phyloP scores from a whole-genome alignment of 345 rosid species.

The Punica granatum region DNA sequence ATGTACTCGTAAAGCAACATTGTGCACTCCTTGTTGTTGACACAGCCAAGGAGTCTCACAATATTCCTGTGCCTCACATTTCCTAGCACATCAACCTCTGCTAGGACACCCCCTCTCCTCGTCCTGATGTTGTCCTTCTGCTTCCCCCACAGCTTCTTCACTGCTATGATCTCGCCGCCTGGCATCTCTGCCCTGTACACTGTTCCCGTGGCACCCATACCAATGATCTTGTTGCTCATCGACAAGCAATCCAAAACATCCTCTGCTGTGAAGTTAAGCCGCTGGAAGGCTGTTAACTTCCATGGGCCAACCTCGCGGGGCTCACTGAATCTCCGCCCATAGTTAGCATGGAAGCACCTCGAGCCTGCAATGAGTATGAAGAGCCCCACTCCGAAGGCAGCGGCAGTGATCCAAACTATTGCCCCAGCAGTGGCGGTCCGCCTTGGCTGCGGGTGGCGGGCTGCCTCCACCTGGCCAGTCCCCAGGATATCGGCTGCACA shows the following conservation, averaged over 20 bases:
- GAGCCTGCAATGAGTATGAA: conserved; percentile 79
- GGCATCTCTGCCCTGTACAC: conserved; percentile 95
- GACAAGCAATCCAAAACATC: conserved; percentile 73
- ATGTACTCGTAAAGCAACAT: conserved; percentile 90
- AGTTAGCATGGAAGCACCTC: conserved; percentile 59
- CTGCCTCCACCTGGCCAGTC: conserved; percentile 29
- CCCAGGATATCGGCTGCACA: conserved; percentile 36
- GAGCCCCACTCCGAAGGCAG: conserved; percentile 67
- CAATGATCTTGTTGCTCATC: conserved; percentile 65
- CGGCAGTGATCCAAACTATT: conserved; percentile 79
- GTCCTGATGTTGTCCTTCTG: conserved; percentile 64
- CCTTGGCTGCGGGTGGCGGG: conserved; percentile 36
- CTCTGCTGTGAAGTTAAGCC: conserved; percentile 84
- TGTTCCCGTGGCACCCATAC: conserved; percentile 91
- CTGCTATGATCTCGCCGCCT: conserved; percentile 90
- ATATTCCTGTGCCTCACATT: conserved; percentile 88
- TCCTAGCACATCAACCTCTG: conserved; percentile 88
- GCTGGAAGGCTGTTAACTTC: conserved; percentile 86
- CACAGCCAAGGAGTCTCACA: conserved; percentile 83
- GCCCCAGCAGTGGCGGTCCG: conserved; percentile 56
- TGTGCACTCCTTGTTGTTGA: conserved; percentile 84
- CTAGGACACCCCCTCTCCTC: conserved; percentile 71
- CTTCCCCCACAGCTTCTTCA: conserved; percentile 86
- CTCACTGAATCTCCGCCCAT: conserved; percentile 28
- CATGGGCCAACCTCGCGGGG: conserved; percentile 71